Base-by-base conservation (phyloP, 192 early-diverging fungal genomes). In the Umbelopsis sp. region DNA sequence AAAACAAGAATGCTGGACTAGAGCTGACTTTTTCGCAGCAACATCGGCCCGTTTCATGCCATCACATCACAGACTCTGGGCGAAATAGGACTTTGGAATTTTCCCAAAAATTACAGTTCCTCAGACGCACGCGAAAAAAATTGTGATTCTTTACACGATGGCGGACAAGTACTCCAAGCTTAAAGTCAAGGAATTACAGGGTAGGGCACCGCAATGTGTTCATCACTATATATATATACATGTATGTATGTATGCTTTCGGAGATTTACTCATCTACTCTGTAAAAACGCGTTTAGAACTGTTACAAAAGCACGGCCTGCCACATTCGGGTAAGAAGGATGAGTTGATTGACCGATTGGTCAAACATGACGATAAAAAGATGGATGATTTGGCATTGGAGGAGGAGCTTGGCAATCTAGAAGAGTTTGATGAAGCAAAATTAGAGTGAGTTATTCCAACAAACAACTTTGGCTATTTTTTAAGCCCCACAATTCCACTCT, bases 321-420 rank as follows among this genome's bases (percentile, higher is more conserved):
- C 88, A 14, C 79, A 81, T 54, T 79, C 80, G 43, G 90, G 90
- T 29, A 91, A 87, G 70, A 91, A 91, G 73, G 88, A 89, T 21
- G 90, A 91, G 22, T 75, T 91, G 38, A 80, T 91, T 56, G 80
- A 82, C 22, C 81, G 90, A 52, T 72, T 91, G 17, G 51, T 91
- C 41, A 82, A 86, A 52, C 82, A 89, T 53, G 79, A 84, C 70
- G 77, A 84, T 51, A 83, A 84, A 44, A 78, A 80, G 8, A 74
- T 73, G 17, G 74, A 78, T 22, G 65, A 74, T 32, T 69, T 54
- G 26, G 66, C 68, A 24, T 45, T 76, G 25, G 75, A 77, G 26
- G 79, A 65, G 36, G 75, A 76, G 34, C 59, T 75, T 32, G 73
- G 74, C 10, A 74, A 66, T 43, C 31, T 79, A 7, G 77, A 74